Percentiles rank a stretch among this genome's conserved stretches.
These are phyloP conservation scores for Pseudohyphozyma bogoriensis DNA, from an alignment of 768 basidiomycete genomes.

Conservation along the genomic window DNA sequence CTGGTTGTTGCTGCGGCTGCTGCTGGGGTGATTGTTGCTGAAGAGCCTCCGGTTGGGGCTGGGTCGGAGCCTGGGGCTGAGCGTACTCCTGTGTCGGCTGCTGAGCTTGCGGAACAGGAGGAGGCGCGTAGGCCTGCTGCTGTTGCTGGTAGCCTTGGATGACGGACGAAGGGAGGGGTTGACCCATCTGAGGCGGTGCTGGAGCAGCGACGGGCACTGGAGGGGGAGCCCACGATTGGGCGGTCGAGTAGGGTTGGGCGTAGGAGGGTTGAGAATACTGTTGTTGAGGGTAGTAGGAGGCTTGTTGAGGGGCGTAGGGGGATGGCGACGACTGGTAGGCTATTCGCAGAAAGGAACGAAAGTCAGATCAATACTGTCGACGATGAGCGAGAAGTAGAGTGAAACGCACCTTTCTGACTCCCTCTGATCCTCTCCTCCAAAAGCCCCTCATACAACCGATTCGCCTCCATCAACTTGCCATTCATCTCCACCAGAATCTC, in stretches of 20 bases:
- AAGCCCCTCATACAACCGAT: conserved; percentile 80
- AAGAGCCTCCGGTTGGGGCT: no score
- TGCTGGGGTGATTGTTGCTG: no score
- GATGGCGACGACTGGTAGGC: no score
- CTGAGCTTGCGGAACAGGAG: not conserved
- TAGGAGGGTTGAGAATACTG: not conserved
- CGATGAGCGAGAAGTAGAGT: no score
- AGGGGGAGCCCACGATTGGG: no score
- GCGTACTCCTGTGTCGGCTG: not conserved
- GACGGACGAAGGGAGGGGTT: no score
- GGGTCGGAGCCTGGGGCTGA: not conserved
- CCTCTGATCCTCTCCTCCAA: conserved; percentile 61
- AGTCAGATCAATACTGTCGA: not conserved
- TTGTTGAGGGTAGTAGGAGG: not conserved
- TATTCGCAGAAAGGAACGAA: no score
- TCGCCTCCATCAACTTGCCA: conserved; percentile 80
- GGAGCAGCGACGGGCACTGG: no score
- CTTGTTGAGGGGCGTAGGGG: not conserved
- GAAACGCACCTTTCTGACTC: not conserved
- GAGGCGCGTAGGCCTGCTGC: not conserved
- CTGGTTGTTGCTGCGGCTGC: conserved; percentile 15
- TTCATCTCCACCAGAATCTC: conserved; percentile 90
- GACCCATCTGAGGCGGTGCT: no score
- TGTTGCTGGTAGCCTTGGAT: not conserved
- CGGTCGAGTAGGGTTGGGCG: no score